Conservation (phyloP, 768 basidiomycete species). For the Leucogyrophana mollusca region DNA sequence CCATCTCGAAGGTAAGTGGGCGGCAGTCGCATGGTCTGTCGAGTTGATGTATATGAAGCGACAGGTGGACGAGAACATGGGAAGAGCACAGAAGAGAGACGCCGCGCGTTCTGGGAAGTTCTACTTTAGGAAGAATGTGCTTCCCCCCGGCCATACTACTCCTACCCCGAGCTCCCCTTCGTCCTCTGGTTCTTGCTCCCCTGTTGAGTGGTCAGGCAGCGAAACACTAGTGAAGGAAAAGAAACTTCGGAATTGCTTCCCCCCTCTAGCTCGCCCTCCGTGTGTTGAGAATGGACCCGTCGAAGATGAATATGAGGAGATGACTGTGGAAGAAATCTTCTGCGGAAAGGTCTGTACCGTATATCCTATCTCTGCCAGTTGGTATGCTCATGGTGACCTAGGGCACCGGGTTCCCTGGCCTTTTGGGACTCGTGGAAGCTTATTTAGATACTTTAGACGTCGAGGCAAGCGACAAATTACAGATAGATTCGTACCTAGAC, state of each 20-base stretch:
- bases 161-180: conserved; percentile 41
- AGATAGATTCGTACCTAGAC: conserved; percentile 76
- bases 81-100: conserved; percentile 79
- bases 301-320: conserved; percentile 87
- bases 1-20: conserved; percentile 97
- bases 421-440: conserved; percentile 75
- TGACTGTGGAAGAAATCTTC: conserved; percentile 90
- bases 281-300: conserved; percentile 54
- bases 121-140: conserved; percentile 86
- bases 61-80: conserved; percentile 99
- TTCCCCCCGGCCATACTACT: conserved; percentile 47
- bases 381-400: conserved; percentile 25
- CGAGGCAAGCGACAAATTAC: conserved; percentile 51
- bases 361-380: conserved; percentile 1
- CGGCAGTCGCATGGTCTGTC: too few species aligned
- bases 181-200: conserved; percentile 40
- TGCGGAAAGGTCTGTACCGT: conserved; percentile 80
- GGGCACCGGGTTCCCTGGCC: conserved; percentile 71
- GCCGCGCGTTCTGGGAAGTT: conserved; percentile 76
- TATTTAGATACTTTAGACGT: conserved; percentile 89
- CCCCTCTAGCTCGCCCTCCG: conserved; percentile 44
- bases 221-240: conserved; percentile 52
- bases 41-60: too few species aligned
- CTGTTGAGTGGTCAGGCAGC: conserved; percentile 35
- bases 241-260: conserved; percentile 72